Evolutionary conservation across 495 filamentous ascomycete species (phyloP), one percentile per base, ranked within the genome.

Genomic region (Aspergillus sparsus): DNA sequence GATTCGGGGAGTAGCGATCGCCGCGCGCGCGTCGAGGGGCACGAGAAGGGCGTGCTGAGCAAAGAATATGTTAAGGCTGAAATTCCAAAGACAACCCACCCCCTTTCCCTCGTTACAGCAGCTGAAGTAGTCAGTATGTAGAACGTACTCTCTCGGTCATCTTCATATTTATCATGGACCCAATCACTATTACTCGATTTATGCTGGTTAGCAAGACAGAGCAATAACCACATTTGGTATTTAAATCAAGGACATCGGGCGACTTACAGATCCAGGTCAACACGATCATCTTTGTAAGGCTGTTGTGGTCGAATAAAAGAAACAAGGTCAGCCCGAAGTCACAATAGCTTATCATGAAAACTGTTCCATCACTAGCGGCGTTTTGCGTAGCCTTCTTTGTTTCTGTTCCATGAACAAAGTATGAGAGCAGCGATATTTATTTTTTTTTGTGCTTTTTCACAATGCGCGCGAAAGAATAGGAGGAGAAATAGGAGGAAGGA

Each of bases 81-180:
- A 45, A 37, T 18, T 47, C 21, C 39, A 42, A 44, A 27, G 56
- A 61, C 39, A 45, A 50, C 9, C 34, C 37, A 50, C 21, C 21
- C 21, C 21, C 21, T 47, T 10, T 10, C 44, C n/a, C 16, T 47
- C 15, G 8, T 49, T 11, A 15, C 33, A 35, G 31, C 16, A 13
- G 70, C 55, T 75, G 60, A 37, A 33, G 72, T 70, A 51, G 44
- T 34, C 59, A 56, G 52, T 50, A 63, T 55, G 66, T 46, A 61
- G 21, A 27, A 75, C 78, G 54, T 63, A 79, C 77, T 58, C 50
- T 82, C 74, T 68, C 75, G 67, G 68, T 80, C 80, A 64, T 90
- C 90, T 68, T 93, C 89, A 66, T 83, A 96, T 68, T 86, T 89
- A 75, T 96, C 91, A 69, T 96, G 91, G 62, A 93, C 88, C 92